Evolutionary conservation across 768 basidiomycete genomes (phyloP).

Genomic region (Naganishia friedmannii): DNA sequence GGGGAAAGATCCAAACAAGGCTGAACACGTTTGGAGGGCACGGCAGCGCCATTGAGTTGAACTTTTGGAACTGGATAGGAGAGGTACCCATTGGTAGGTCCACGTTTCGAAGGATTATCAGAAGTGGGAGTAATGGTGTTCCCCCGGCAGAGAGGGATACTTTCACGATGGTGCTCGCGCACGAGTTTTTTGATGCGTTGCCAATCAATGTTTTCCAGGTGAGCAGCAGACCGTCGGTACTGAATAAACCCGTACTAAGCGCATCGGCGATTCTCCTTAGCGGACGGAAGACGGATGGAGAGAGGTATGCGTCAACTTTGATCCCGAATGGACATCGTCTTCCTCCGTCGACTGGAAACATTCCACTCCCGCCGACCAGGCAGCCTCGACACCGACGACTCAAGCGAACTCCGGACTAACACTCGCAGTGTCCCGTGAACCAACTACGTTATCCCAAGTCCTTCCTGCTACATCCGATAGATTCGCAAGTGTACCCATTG

Average conservation of each 20-base stretch:
- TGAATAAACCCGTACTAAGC: background rate
- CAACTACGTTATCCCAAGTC: slow-evolving; percentile 60
- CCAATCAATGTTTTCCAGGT: slow-evolving; percentile 89
- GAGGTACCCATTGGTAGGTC: slow-evolving; percentile 59
- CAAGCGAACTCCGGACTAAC: slow-evolving; percentile 56
- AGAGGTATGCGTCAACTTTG: slow-evolving; percentile 69
- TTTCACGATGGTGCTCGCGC: slow-evolving; percentile 85
- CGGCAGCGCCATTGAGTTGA: slow-evolving; percentile 48
- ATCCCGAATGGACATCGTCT: slow-evolving; percentile 51
- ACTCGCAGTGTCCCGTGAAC: slow-evolving; percentile 64
- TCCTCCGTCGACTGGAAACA: background rate
- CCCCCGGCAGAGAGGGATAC: slow-evolving; percentile 48
- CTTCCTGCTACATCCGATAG: slow-evolving; percentile 62
- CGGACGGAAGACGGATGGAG: slow-evolving; percentile 77
- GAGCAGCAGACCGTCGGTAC: slow-evolving; percentile 32
- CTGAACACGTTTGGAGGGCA: slow-evolving; percentile 31
- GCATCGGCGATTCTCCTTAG: slow-evolving; percentile 52
- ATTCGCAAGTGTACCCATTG: slow-evolving; percentile 66
- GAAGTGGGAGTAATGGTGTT: too few species aligned
- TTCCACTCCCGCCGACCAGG: background rate
- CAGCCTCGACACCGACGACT: slow-evolving; percentile 29
- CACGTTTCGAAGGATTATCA: too few species aligned
- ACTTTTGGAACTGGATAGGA: slow-evolving; percentile 73
- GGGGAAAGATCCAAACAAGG: slow-evolving; percentile 55
- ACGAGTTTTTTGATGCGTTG: slow-evolving; percentile 96